phyloP scores from a whole-genome alignment of 192 early-diverging fungal species.

The Rhizophagus sp. region DNA sequence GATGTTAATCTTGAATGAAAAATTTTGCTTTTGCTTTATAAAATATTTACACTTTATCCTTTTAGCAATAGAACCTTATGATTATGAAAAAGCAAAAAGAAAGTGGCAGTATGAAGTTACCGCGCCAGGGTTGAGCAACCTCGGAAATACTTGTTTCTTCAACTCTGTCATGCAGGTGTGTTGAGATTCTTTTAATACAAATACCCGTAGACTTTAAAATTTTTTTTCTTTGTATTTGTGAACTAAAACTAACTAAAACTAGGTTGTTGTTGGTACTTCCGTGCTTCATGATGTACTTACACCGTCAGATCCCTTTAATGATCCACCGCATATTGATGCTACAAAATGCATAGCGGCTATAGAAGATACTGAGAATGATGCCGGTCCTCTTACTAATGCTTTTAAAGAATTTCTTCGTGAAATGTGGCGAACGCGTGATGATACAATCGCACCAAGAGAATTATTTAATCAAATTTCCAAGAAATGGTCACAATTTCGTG shows the following conservation, averaged over 20 bases:
- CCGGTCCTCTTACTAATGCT: conserved; percentile 34
- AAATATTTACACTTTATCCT: not conserved
- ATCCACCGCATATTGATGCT: not conserved
- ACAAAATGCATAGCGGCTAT: conserved; percentile 21
- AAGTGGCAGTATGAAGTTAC: not conserved
- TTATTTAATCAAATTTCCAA: conserved; percentile 58
- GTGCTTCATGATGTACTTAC: conserved; percentile 19
- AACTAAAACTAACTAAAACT: not conserved
- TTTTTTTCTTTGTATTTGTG: not conserved
- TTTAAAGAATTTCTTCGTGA: conserved; percentile 37
- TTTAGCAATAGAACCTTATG: not conserved
- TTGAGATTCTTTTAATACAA: not conserved
- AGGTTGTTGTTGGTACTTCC: conserved; percentile 25
- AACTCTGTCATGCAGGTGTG: conserved; percentile 69
- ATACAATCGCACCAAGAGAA: conserved; percentile 49
- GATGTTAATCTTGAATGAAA: not conserved
- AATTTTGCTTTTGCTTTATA: conserved; percentile 26
- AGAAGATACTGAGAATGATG: not conserved
- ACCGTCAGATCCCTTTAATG: not conserved
- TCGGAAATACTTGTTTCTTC: conserved; percentile 85
- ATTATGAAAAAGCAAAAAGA: not conserved
- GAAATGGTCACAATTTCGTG: conserved; percentile 62
- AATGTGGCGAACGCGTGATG: conserved; percentile 45
- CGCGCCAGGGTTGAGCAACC: conserved; percentile 62
- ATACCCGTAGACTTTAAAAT: not conserved